Percentiles rank a stretch among this genome's conserved stretches.
Conservation (phyloP, 768 basidiomycete genomes). For the Floccularia luteovirens region DNA sequence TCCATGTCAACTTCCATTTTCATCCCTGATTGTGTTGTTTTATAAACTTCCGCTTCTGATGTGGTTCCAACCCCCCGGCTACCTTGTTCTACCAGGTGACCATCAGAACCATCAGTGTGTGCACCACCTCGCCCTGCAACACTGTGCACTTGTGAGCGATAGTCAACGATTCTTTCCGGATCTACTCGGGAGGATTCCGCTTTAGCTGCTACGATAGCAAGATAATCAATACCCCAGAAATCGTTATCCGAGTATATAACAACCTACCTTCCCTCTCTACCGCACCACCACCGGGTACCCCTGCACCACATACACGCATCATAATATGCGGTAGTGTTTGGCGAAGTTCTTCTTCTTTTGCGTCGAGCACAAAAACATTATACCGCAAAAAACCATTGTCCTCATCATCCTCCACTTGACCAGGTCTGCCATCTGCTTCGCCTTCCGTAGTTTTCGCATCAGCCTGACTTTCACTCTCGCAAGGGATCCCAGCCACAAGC, state of each 20-base stretch:
- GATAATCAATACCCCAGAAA: constrained; percentile 4
- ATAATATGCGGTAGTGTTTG: constrained; percentile 42
- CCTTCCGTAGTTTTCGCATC: constrained; percentile 1
- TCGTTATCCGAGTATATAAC: too few species aligned
- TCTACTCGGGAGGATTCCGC: too few species aligned
- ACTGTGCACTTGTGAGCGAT: background rate
- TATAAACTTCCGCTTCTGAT: constrained; percentile 10
- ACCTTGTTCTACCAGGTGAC: constrained; percentile 24
- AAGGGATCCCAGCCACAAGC: constrained; percentile 4
- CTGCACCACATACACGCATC: constrained; percentile 36
- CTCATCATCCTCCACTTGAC: constrained; percentile 7
- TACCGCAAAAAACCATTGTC: constrained; percentile 40
- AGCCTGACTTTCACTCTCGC: too few species aligned
- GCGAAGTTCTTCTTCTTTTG: constrained; percentile 37
- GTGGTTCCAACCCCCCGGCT: constrained; percentile 9
- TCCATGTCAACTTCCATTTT: constrained; percentile 8
- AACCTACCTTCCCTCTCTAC: constrained; percentile 8
- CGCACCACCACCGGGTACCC: constrained; percentile 21
- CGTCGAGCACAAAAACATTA: constrained; percentile 73
- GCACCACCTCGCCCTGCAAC: constrained; percentile 14
- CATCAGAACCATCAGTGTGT: constrained; percentile 35
- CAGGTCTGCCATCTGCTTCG: constrained; percentile 4
- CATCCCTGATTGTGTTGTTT: constrained; percentile 8
- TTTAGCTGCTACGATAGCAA: too few species aligned
- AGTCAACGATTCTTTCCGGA: too few species aligned